Conservation (phyloP, 2,329 filamentous ascomycete genomes). For the Aspergillus intermedius region DNA sequence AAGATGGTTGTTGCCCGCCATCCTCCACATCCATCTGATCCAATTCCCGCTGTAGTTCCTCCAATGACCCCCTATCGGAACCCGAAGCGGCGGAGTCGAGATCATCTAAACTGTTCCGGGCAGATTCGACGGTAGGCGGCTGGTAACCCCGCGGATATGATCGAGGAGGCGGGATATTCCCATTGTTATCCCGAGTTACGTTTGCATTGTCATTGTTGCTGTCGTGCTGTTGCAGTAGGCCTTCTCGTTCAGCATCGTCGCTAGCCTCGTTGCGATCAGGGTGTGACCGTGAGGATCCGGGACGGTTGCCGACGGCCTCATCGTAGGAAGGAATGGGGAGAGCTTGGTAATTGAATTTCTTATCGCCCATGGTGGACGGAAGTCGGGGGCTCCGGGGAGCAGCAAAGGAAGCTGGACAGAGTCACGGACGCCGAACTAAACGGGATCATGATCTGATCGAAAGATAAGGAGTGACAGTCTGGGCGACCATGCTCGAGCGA, state of each 20-base stretch:
- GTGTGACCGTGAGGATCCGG: conserved; percentile 43
- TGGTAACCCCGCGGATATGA: conserved; percentile 55
- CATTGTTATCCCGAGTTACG: conserved; percentile 9
- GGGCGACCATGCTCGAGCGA: conserved; percentile 23
- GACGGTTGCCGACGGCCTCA: conserved; percentile 62
- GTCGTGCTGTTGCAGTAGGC: conserved; percentile 57
- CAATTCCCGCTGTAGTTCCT: conserved; percentile 70
- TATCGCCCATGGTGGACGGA: conserved; percentile 39
- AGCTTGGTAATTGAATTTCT: conserved; percentile 54
- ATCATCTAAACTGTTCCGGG: conserved; percentile 56
- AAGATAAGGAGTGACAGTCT: conserved; percentile 22
- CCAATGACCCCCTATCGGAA: conserved; percentile 50
- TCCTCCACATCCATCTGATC: conserved; percentile 85
- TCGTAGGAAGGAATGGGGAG: conserved; percentile 78
- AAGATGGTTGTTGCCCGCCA: conserved; percentile 33
- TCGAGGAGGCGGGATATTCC: conserved; percentile 32
- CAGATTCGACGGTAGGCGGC: conserved; percentile 76
- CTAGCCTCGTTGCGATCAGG: conserved; percentile 55
- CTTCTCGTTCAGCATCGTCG: conserved; percentile 69
- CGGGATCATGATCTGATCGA: conserved; percentile 34
- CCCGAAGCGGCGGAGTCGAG: conserved; percentile 50
- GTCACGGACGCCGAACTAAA: conserved; percentile 22
- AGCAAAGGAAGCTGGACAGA: conserved; percentile 20
- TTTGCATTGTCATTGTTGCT: conserved; percentile 11
- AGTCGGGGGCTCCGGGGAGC: conserved; percentile 27